Conservation (phyloP, 225 moss, liverwort and hornwort genomes). For the Asterella californica region DNA sequence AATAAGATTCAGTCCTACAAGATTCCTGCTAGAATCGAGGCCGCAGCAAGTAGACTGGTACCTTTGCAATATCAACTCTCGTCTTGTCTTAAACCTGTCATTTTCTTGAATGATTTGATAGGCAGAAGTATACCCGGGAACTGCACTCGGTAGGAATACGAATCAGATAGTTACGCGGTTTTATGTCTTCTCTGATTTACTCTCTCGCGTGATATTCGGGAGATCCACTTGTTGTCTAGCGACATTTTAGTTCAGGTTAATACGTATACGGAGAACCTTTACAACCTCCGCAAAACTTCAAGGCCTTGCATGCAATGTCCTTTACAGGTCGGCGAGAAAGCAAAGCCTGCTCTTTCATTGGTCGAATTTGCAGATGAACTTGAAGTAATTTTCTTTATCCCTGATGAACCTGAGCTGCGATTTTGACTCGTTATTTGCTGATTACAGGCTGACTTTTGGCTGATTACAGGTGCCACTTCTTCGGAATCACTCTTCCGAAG, state of each 20-base stretch:
- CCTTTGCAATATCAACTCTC: background rate
- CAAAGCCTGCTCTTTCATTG: conserved; percentile 80
- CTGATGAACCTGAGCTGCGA: background rate
- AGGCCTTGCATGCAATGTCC: background rate
- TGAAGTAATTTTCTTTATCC: conserved; percentile 44
- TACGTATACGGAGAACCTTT: background rate
- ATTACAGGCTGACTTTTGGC: background rate
- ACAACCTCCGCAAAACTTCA: too few relatives aligned
- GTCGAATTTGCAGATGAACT: conserved; percentile 78
- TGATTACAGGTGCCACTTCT: background rate
- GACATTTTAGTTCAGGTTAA: background rate
- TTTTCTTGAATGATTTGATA: background rate
- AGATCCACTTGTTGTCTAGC: background rate
- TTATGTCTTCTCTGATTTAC: too few relatives aligned
- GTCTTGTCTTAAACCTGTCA: background rate
- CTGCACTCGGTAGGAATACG: background rate
- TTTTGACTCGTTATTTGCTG: background rate
- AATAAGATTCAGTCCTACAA: conserved; percentile 87
- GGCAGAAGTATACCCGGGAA: background rate
- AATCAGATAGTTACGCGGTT: too few relatives aligned
- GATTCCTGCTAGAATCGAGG: conserved; percentile 60
- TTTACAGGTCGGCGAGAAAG: conserved; percentile 79
- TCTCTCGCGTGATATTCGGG: too few relatives aligned
- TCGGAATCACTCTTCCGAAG: background rate
- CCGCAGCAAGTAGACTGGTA: conserved; percentile 72